Base-by-base conservation (phyloP, 208 protist species). In the Acanthamoeba lenticulata region DNA sequence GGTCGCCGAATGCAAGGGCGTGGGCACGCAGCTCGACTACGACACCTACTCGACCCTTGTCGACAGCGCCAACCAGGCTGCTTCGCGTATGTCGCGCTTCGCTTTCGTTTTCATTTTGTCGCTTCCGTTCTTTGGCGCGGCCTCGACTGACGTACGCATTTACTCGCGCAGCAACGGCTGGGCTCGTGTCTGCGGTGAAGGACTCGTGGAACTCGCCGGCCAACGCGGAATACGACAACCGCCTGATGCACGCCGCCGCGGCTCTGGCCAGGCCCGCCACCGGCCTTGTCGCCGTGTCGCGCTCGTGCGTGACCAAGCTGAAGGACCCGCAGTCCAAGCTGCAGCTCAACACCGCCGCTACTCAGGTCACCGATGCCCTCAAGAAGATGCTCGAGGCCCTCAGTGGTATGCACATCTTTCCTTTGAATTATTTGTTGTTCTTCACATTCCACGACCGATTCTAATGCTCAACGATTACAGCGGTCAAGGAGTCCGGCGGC, bases 401-500 rank as follows among this genome's bases (percentile, higher is more conserved):
- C 69, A 93, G 57, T 42, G 86, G 83, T 90, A 90, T 34, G 11
- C 19, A 7, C 45, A 11, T 79, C 24, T 7, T 21, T 27, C 19
- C n/a, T 29, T 86, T 86, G 9, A 36, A 7, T 19, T 86, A 7
- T 47, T 57, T 57, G 17, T 81, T 38, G 72, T 13, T 47, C 15
- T n/a, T n/a, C n/a, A n/a, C n/a, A n/a, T n/a, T n/a, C n/a, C n/a
- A n/a, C n/a, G n/a, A 6, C 62, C 4, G 36, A 1, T n/a, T 36
- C 62, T 38, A 9, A 1, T 3, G 0, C 15, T 32, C 15, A 34
- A 69, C 72, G 40, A 21, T 36, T 9, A 67, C 38, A 93, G 89
- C 90, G 32, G 90, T 93, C 90, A 93, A 93, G 55, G 90, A 93
- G 52, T 77, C 90, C 13, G 65, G 52, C 69, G 90, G 90, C n/a